Base-by-base conservation (phyloP, 768 basidiomycete genomes). In the Leccinum pellstonianum region DNA sequence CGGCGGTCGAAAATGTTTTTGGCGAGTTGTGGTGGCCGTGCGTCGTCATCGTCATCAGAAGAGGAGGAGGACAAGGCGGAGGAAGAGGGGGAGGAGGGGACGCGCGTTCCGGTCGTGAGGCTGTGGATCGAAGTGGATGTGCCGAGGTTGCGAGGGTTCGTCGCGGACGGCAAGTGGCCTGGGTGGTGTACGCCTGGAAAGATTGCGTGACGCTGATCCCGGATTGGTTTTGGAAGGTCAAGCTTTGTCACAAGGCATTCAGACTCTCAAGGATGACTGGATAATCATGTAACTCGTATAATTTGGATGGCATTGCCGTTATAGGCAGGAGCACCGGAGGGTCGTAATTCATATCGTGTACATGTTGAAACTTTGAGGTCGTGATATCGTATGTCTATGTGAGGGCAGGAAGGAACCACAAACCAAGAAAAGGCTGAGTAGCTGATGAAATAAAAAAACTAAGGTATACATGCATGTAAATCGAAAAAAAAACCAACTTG, bases 101-200 rank as follows among this genome's bases (percentile, higher is more conserved):
- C 23, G 7, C 57, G 35, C 43, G 33, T 69, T 23, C 56, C 62
- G 0, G 62, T 68, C 3, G 65, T 68, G 14, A 54, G 23, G 4
- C 43, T 68, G 54, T 69, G 64, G 67, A 17, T 61, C 27, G 61
- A 41, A 9, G 38, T 66, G 23, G 62, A 64, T 25, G 67, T 67
- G 1, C 65, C 67, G 21, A 66, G 68, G 54, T 50, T 68, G 48
- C 60, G 60, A 8, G 64, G 65, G 35, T 68, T 68, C 43, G 51
- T 33, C 21, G 65, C 68, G 2, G 62, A 69, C 15, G 54, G 52
- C 19, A 64, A 52, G 35, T 68, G 67, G 67, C 68, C 67, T 0
- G 68, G 65, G 0, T 68, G 68, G 67, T 55, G 48, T 43, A 69
- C 65, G 0, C 68, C 62, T 19, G 57, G 48, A 56, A 64, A 46